A percentile compares a stretch with the other conserved stretches of the same genome.
Evolutionary conservation across 129 eudicot genomes (phyloP).

Genomic region (Artemisia argyi): DNA sequence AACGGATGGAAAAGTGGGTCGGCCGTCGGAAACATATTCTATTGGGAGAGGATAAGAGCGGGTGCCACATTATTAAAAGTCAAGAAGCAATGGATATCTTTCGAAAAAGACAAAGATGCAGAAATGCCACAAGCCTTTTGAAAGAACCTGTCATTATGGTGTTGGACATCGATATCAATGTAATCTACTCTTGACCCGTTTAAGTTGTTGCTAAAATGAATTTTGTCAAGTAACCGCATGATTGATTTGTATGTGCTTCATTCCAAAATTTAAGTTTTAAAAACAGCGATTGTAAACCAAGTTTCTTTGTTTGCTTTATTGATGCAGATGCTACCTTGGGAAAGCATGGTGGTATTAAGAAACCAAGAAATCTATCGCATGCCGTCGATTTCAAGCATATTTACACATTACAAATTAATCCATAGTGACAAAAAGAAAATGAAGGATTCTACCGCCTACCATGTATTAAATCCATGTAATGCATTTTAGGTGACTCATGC

Average conservation of each 20-base stretch:
- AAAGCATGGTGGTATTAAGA: constrained; percentile 63
- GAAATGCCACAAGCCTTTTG: too few relatives aligned
- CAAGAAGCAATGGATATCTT: not conserved
- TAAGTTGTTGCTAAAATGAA: too few relatives aligned
- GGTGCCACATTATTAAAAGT: not conserved
- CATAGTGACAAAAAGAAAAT: not conserved
- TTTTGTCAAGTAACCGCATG: too few relatives aligned
- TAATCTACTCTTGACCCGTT: too few relatives aligned
- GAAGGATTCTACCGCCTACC: constrained; percentile 22
- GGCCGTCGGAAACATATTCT: not conserved
- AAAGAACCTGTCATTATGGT: too few relatives aligned
- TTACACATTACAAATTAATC: constrained; percentile 22
- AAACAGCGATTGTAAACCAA: not conserved
- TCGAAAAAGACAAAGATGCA: not conserved
- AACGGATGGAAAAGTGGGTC: not conserved
- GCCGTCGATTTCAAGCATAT: constrained; percentile 42
- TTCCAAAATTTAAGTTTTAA: not conserved
- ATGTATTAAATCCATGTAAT: constrained; percentile 65
- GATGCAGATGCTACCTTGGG: constrained; percentile 84
- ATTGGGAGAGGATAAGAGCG: not conserved
- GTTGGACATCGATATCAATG: too few relatives aligned
- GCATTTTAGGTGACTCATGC: constrained; percentile 66
- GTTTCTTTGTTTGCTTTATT: constrained; percentile 9
- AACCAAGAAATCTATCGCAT: constrained; percentile 42
- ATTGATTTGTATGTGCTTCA: too few relatives aligned